Evolutionary conservation across 768 basidiomycete genomes (phyloP).

Genomic region (Boletellus ananas): DNA sequence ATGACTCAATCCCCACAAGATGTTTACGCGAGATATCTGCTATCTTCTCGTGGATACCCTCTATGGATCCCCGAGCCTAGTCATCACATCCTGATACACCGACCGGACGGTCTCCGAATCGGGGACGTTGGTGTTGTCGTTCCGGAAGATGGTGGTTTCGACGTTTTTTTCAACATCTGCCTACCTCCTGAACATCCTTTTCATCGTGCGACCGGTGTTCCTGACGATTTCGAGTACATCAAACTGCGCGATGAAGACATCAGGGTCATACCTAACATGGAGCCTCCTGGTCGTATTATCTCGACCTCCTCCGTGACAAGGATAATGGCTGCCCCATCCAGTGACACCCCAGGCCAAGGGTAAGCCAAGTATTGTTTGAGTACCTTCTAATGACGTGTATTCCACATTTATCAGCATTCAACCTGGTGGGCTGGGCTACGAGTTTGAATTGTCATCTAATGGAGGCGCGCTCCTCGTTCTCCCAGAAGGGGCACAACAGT

Average conservation of each 20-base stretch:
- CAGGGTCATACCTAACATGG: not conserved
- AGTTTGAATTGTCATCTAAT: conserved; percentile 12
- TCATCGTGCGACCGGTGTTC: conserved; percentile 14
- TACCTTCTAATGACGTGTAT: too few relatives aligned
- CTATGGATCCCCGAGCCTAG: conserved; percentile 33
- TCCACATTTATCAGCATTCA: too few relatives aligned
- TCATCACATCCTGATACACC: conserved; percentile 16
- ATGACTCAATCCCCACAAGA: conserved; percentile 2
- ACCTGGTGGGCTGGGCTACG: conserved; percentile 4
- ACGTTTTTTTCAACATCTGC: conserved; percentile 36
- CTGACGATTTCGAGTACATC: conserved; percentile 26
- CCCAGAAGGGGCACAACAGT: conserved; percentile 27
- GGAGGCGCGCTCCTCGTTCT: conserved; percentile 33
- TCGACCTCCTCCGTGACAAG: conserved; percentile 10
- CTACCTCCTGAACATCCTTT: conserved; percentile 28
- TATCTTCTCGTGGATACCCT: conserved; percentile 27
- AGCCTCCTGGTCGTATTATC: conserved; percentile 11
- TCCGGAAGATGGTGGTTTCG: conserved; percentile 31
- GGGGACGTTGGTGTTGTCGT: conserved; percentile 37
- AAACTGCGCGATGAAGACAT: conserved; percentile 1
- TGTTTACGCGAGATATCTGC: conserved; percentile 15
- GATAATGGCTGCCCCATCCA: not conserved
- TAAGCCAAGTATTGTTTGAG: too few relatives aligned
- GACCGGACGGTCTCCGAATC: conserved; percentile 26
- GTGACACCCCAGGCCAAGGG: not conserved